These are phyloP conservation scores for Rutidosis leptorrhynchoides DNA, from an alignment of 129 eudicot species.

Conservation along the genomic window DNA sequence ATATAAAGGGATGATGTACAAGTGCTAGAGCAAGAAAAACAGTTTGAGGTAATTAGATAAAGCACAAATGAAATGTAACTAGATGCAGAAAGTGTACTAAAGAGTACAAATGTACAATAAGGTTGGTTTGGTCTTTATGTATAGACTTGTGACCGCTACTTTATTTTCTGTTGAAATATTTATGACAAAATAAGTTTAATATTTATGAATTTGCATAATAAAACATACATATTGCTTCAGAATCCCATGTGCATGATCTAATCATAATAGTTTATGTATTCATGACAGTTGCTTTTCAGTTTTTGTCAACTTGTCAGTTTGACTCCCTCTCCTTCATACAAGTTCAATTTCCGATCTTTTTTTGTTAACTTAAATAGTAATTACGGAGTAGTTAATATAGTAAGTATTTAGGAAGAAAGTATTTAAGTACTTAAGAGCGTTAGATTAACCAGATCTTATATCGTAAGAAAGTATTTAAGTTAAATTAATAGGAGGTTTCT, in stretches of 20 bases:
- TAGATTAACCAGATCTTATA: too few species aligned
- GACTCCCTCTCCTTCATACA: constrained; percentile 24
- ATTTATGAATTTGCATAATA: not conserved
- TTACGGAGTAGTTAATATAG: too few species aligned
- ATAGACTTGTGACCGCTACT: constrained; percentile 30
- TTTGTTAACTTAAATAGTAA: not conserved
- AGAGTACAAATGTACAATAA: constrained; percentile 32
- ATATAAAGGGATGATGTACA: constrained; percentile 21
- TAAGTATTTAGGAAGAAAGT: too few species aligned
- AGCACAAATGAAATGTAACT: constrained; percentile 25
- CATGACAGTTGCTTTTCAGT: constrained; percentile 30
- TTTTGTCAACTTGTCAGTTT: constrained; percentile 31
- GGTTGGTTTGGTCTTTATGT: constrained; percentile 26
- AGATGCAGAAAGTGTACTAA: constrained; percentile 31
- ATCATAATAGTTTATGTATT: constrained; percentile 16
- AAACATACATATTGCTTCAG: constrained; percentile 9
- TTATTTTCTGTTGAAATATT: not conserved
- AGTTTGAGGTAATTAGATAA: constrained; percentile 16
- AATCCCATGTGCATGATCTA: constrained; percentile 34
- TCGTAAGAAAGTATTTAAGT: too few species aligned
- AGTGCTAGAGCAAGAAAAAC: constrained; percentile 21
- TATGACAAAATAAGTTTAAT: not conserved
- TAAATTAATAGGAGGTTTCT: too few species aligned
- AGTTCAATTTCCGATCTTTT: not conserved
- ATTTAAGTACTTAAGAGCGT: too few species aligned